Evolutionary conservation across 192 early-diverging fungal genomes (phyloP).

Genomic region (Umbelopsis sp.): DNA sequence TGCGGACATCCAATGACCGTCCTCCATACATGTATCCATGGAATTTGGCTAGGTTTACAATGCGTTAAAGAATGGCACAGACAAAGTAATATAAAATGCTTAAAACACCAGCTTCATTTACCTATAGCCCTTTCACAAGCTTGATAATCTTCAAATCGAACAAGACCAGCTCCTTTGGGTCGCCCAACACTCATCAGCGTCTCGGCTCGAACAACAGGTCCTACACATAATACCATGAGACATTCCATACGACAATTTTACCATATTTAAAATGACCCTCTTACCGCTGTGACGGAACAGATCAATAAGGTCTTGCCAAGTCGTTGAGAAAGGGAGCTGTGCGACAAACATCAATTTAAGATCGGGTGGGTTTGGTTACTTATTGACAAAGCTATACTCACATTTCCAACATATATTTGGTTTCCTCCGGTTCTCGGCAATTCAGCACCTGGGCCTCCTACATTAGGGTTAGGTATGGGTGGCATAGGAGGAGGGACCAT

Average conservation of each 20-base stretch:
- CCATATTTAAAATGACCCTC: background rate
- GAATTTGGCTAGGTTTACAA: conserved; percentile 39
- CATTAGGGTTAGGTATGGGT: conserved; percentile 7
- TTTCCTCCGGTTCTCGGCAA: conserved; percentile 32
- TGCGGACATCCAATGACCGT: conserved; percentile 44
- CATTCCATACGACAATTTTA: background rate
- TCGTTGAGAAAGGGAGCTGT: conserved; percentile 61
- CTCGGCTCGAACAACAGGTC: conserved; percentile 49
- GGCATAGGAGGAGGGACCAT: conserved; percentile 15
- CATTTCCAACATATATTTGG: conserved; percentile 48
- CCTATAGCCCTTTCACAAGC: conserved; percentile 56
- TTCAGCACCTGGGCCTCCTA: conserved; percentile 32
- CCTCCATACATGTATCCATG: conserved; percentile 53
- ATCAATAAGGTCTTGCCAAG: conserved; percentile 57
- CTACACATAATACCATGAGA: background rate
- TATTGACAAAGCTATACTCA: conserved; percentile 21
- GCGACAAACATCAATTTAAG: background rate
- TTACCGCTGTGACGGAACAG: conserved; percentile 54
- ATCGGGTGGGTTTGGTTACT: background rate
- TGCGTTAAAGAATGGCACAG: no score
- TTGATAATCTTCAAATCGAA: conserved; percentile 50
- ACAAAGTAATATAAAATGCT: background rate
- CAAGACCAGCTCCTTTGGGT: conserved; percentile 56
- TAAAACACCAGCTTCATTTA: conserved; percentile 8
- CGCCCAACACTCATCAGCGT: conserved; percentile 47